phyloP scores from a whole-genome alignment of 345 rosid genomes.

The Hibiscus trionum region DNA sequence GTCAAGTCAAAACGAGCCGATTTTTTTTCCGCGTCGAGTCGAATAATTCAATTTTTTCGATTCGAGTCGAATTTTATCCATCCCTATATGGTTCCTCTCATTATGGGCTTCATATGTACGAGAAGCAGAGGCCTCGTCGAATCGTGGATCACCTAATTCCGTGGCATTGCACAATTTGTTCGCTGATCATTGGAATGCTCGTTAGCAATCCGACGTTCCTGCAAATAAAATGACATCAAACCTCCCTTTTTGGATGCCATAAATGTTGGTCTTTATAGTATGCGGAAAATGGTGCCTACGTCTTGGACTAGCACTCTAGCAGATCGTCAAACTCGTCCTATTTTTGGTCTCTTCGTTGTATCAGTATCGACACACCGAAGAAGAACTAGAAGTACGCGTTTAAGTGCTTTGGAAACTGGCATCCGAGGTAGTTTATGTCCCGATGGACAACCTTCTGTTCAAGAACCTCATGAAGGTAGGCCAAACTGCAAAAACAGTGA shows the following conservation, averaged over 20 bases:
- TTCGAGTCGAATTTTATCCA: too few species aligned
- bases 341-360: slow-evolving; percentile 87
- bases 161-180: slow-evolving; percentile 15
- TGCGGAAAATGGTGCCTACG: slow-evolving; percentile 30
- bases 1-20: too few species aligned
- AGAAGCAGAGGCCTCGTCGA: too few species aligned
- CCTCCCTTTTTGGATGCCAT: neutral
- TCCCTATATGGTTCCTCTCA: too few species aligned
- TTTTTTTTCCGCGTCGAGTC: too few species aligned
- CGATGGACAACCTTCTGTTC: slow-evolving; percentile 26
- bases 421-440: slow-evolving; percentile 51
- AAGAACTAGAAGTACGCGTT: slow-evolving; percentile 73
- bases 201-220: slow-evolving; percentile 41
- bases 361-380: slow-evolving; percentile 91
- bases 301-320: slow-evolving; percentile 65
- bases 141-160: slow-evolving; percentile 20
- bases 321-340: slow-evolving; percentile 93
- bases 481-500: slow-evolving; percentile 44
- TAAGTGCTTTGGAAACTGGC: slow-evolving; percentile 87
- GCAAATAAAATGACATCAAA: slow-evolving; percentile 6
- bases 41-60: too few species aligned
- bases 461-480: slow-evolving; percentile 95
- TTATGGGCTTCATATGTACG: too few species aligned
- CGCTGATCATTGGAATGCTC: slow-evolving; percentile 25
- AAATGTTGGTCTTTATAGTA: neutral